phyloP scores from a whole-genome alignment of 495 filamentous ascomycete genomes.

The Aspergillus nidulans region DNA sequence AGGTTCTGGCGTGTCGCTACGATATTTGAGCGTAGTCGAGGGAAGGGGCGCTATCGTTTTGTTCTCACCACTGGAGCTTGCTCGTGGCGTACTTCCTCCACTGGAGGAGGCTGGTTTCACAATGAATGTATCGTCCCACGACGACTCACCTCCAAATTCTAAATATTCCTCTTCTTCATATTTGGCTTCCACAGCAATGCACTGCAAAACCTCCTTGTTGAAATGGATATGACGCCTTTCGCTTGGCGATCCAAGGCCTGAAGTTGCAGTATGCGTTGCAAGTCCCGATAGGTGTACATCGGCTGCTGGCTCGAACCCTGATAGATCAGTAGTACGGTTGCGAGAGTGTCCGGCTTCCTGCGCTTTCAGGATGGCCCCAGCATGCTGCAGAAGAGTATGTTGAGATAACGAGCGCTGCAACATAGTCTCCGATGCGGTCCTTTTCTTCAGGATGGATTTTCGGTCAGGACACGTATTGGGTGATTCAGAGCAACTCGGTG shows the following conservation, averaged over 20 bases:
- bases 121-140: conserved; percentile 75
- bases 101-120: conserved; percentile 63
- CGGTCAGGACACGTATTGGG: conserved; percentile 76
- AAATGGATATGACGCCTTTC: conserved; percentile 90
- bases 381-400: conserved; percentile 89
- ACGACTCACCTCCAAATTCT: conserved; percentile 56
- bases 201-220: conserved; percentile 92
- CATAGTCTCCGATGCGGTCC: conserved; percentile 93
- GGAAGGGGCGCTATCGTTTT: conserved; percentile 92
- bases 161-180: conserved; percentile 60
- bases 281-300: conserved; percentile 42
- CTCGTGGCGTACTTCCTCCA: conserved; percentile 45
- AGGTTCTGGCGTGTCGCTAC: conserved; percentile 71
- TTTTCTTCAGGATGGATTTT: conserved; percentile 95
- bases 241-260: conserved; percentile 58
- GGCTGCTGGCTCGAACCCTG: conserved; percentile 56
- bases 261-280: conserved; percentile 35
- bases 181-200: conserved; percentile 87
- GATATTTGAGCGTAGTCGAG: conserved; percentile 86
- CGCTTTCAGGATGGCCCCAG: conserved; percentile 85
- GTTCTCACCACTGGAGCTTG: conserved; percentile 60
- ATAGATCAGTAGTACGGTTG: conserved; percentile 48
- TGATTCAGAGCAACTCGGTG: conserved; percentile 63
- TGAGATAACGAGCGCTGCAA: conserved; percentile 85
- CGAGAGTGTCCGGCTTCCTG: conserved; percentile 62